These are phyloP conservation scores for Metschnikowia henanensis DNA, from an alignment of 805 yeast genomes.

Conservation along the genomic window DNA sequence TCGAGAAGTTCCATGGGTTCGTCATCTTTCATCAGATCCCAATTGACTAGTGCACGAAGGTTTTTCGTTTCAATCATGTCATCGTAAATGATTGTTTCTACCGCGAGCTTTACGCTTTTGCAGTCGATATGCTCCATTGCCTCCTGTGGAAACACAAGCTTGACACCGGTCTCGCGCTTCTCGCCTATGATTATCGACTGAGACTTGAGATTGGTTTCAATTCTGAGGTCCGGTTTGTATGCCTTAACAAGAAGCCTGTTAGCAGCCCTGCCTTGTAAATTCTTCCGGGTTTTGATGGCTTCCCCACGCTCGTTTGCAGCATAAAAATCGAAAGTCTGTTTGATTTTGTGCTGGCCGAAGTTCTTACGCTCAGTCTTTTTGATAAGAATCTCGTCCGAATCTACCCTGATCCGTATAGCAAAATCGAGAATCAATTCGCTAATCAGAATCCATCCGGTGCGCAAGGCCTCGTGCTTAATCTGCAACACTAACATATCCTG, in stretches of 20 bases:
- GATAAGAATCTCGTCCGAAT: neutral
- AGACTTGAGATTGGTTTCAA: slow-evolving; percentile 12
- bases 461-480: slow-evolving; percentile 20
- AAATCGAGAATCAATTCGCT: slow-evolving; percentile 17
- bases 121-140: slow-evolving; percentile 18
- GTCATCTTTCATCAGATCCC: slow-evolving; percentile 42
- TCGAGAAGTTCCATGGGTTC: slow-evolving; percentile 30
- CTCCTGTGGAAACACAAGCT: slow-evolving; percentile 19
- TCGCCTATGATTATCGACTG: slow-evolving; percentile 31
- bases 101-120: slow-evolving; percentile 22
- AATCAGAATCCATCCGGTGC: slow-evolving; percentile 26
- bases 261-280: slow-evolving; percentile 10
- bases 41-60: slow-evolving; percentile 25
- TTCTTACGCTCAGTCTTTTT: slow-evolving; percentile 3
- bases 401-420: slow-evolving; percentile 5
- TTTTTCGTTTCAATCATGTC: slow-evolving; percentile 18
- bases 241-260: slow-evolving; percentile 13
- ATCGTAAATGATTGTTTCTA: slow-evolving; percentile 20
- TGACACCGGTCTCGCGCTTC: slow-evolving; percentile 23
- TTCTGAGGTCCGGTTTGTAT: slow-evolving; percentile 26
- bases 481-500: slow-evolving; percentile 20
- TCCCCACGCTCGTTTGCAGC: neutral
- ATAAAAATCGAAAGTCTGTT: slow-evolving; percentile 6
- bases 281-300: slow-evolving; percentile 1
- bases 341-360: slow-evolving; percentile 1